A percentile compares a stretch with the other conserved stretches of the same genome.
phyloP scores from a whole-genome alignment of 345 rosid genomes.

The Hibiscus syriacus region DNA sequence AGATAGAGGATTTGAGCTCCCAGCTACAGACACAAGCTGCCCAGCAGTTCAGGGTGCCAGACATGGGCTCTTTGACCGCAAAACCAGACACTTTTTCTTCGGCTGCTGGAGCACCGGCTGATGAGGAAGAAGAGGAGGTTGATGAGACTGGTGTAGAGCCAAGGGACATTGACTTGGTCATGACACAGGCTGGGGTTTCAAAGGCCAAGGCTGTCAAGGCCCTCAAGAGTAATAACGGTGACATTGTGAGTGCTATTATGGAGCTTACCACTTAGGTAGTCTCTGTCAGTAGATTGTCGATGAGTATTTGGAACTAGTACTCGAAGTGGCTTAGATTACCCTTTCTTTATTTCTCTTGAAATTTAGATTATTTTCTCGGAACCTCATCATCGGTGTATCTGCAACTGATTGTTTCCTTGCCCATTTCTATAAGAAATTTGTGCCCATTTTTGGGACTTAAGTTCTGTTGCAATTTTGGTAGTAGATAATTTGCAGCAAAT shows the following conservation, averaged over 20 bases:
- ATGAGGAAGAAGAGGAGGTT: constrained; percentile 73
- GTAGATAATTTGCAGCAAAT: not conserved
- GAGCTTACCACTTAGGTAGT: constrained; percentile 62
- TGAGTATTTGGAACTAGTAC: not conserved
- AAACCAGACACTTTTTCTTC: constrained; percentile 49
- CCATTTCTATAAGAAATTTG: not conserved
- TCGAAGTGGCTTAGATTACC: not conserved
- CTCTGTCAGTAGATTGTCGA: not conserved
- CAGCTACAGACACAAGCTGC: constrained; percentile 91
- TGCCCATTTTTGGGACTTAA: no score
- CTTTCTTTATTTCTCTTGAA: not conserved
- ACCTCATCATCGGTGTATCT: not conserved
- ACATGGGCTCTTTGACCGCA: constrained; percentile 43
- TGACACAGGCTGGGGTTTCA: constrained; percentile 80
- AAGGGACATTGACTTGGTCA: constrained; percentile 73
- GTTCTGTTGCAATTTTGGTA: no score
- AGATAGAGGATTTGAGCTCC: constrained; percentile 88
- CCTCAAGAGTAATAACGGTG: constrained; percentile 64
- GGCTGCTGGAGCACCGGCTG: constrained; percentile 33
- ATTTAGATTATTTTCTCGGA: not conserved
- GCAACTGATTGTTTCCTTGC: not conserved
- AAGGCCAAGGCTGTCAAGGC: constrained; percentile 73
- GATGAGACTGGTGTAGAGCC: constrained; percentile 73
- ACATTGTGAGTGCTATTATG: constrained; percentile 90
- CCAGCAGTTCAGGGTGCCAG: constrained; percentile 83